Conservation (phyloP, 129 eudicot genomes). For the Rutidosis leptorrhynchoides region DNA sequence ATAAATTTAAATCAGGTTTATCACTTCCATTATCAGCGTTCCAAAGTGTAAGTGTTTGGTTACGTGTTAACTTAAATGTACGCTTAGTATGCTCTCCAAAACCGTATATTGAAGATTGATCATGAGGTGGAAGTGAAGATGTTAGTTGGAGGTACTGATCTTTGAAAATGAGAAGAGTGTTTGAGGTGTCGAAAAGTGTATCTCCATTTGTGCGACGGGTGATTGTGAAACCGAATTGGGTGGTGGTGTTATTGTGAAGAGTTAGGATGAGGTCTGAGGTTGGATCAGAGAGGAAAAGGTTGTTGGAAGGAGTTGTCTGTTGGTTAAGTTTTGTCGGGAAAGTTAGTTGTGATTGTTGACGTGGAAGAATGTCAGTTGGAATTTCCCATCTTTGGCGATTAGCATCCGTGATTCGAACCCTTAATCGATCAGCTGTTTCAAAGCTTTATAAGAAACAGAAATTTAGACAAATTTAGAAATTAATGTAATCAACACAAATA, state of each 20-base stretch:
- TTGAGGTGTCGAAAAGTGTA: conserved; percentile 58
- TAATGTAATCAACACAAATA: not conserved
- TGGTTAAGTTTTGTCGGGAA: conserved; percentile 8
- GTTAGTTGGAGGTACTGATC: conserved; percentile 77
- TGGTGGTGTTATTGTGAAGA: conserved; percentile 57
- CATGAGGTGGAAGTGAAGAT: conserved; percentile 55
- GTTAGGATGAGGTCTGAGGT: conserved; percentile 62
- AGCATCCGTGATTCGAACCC: conserved; percentile 62
- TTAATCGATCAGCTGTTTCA: conserved; percentile 58
- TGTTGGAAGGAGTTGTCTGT: conserved; percentile 14
- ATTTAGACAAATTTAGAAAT: not conserved
- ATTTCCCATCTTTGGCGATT: conserved; percentile 66
- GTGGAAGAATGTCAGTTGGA: conserved; percentile 53
- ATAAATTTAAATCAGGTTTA: conserved; percentile 51
- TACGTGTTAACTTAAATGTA: conserved; percentile 48
- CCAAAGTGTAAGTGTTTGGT: conserved; percentile 81
- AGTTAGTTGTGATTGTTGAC: conserved; percentile 24
- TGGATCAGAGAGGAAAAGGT: conserved; percentile 38
- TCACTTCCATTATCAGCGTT: conserved; percentile 57
- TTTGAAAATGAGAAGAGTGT: conserved; percentile 57
- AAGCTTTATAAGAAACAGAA: too few species aligned
- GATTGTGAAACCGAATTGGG: conserved; percentile 66
- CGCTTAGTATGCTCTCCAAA: conserved; percentile 83
- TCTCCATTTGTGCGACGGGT: conserved; percentile 59
- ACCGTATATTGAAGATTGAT: conserved; percentile 67